phyloP scores from a whole-genome alignment of 768 basidiomycete genomes.

The Boletus rubropictus region DNA sequence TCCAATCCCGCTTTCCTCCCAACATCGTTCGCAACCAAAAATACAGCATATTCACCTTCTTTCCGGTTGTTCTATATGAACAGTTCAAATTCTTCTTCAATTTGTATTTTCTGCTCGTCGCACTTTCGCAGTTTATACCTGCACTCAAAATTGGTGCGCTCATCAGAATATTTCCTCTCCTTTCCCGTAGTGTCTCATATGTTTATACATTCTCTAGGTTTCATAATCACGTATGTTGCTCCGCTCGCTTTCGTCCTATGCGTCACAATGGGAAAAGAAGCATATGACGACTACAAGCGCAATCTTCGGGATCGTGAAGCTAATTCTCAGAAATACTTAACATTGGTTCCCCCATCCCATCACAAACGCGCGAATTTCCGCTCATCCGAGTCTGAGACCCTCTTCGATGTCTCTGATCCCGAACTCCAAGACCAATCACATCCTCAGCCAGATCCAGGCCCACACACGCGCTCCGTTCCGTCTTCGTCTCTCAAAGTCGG shows the following conservation, averaged over 20 bases:
- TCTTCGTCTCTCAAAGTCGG: conserved; percentile 87
- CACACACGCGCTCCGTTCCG: conserved; percentile 72
- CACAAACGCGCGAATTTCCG: conserved; percentile 24
- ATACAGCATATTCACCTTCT: conserved; percentile 94
- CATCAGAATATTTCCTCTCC: not conserved
- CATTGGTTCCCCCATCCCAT: conserved; percentile 54
- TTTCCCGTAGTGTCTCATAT: not conserved
- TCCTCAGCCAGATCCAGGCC: conserved; percentile 32
- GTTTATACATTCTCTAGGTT: conserved; percentile 47
- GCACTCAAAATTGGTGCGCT: conserved; percentile 87
- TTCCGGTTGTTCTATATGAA: conserved; percentile 95
- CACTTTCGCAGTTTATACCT: conserved; percentile 92
- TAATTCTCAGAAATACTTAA: conserved; percentile 87
- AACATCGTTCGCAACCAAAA: conserved; percentile 98
- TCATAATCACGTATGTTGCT: conserved; percentile 92
- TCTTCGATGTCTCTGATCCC: conserved; percentile 18
- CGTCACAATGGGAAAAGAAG: conserved; percentile 98
- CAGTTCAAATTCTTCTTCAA: conserved; percentile 99
- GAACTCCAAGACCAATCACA: conserved; percentile 12
- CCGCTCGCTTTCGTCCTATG: conserved; percentile 92
- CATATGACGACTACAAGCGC: conserved; percentile 96
- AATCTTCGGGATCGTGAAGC: conserved; percentile 89
- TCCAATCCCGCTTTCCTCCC: conserved; percentile 67
- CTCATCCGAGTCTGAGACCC: conserved; percentile 16
- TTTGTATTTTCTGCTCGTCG: conserved; percentile 94